Evolutionary conservation across 2,329 filamentous ascomycete species (phyloP).

Genomic region (Aspergillus hortae): DNA sequence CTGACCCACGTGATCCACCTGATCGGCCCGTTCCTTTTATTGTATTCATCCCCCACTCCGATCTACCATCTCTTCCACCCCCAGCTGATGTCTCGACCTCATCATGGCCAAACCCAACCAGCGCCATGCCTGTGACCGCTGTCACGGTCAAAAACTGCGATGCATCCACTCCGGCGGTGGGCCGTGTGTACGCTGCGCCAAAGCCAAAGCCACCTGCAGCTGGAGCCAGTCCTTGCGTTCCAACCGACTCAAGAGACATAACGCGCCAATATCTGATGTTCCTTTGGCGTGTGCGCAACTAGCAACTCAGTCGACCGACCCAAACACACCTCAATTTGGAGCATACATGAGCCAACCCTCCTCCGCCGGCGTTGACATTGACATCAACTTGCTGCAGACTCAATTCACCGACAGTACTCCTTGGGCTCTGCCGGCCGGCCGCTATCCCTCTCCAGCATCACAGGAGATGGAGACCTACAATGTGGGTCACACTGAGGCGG

Average conservation of each 20-base stretch:
- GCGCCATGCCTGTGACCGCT: slow-evolving; percentile 5
- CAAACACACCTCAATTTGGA: neutral
- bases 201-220: slow-evolving; percentile 3
- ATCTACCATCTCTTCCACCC: no score
- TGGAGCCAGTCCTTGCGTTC: slow-evolving; percentile 1
- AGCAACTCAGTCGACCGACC: neutral
- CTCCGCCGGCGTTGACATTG: neutral
- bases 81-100: no score
- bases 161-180: neutral
- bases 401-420: neutral
- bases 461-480: slow-evolving; percentile 1
- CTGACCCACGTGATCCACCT: neutral
- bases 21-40: neutral
- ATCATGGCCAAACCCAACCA: slow-evolving; percentile 2
- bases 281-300: neutral
- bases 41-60: neutral
- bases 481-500: neutral
- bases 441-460: slow-evolving; percentile 3
- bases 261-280: no score
- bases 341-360: no score
- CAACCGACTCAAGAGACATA: neutral
- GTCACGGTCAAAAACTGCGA: slow-evolving; percentile 5
- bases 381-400: neutral
- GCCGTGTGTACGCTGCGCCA: slow-evolving; percentile 3
- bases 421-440: neutral